These are phyloP conservation scores for Cercospora zeina DNA, from an alignment of 2,329 filamentous ascomycete genomes.

Conservation along the genomic window DNA sequence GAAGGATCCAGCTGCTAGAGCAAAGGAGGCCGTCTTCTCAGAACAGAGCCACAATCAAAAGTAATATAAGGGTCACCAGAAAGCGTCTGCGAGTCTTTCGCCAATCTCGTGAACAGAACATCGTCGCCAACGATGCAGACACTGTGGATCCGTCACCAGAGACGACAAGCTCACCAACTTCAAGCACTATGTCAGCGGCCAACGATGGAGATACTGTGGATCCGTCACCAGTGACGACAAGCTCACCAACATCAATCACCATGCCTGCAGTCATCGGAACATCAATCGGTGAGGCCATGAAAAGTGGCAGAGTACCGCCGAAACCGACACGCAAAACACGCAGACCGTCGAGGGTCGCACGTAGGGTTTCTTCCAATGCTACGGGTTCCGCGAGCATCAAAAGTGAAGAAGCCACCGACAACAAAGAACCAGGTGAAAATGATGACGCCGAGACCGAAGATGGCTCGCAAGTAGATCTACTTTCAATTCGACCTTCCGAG, in stretches of 20 bases:
- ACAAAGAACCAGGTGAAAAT: not conserved
- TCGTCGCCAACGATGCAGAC: not conserved
- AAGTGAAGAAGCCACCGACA: not conserved
- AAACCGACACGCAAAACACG: not conserved
- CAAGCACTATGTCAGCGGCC: not conserved
- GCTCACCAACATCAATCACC: not conserved
- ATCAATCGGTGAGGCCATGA: conserved; percentile 11
- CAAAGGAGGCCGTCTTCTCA: not conserved
- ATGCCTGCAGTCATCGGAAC: not conserved
- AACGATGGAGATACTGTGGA: not conserved
- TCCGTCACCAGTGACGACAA: not conserved
- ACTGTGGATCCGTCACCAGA: not conserved
- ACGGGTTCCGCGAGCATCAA: not conserved
- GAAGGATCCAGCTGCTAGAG: not conserved
- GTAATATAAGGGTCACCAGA: not conserved
- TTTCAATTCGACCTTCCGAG: conserved; percentile 24
- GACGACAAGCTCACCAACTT: not conserved
- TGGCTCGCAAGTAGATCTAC: conserved; percentile 17
- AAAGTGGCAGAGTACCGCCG: not conserved
- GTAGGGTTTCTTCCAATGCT: not conserved
- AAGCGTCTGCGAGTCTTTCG: not conserved
- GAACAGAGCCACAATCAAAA: not conserved
- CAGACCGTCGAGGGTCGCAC: not conserved
- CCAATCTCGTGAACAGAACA: not conserved
- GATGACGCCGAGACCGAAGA: not conserved